These are phyloP conservation scores for Penicillium canariense DNA, from an alignment of 495 filamentous ascomycete species.

Conservation along the genomic window DNA sequence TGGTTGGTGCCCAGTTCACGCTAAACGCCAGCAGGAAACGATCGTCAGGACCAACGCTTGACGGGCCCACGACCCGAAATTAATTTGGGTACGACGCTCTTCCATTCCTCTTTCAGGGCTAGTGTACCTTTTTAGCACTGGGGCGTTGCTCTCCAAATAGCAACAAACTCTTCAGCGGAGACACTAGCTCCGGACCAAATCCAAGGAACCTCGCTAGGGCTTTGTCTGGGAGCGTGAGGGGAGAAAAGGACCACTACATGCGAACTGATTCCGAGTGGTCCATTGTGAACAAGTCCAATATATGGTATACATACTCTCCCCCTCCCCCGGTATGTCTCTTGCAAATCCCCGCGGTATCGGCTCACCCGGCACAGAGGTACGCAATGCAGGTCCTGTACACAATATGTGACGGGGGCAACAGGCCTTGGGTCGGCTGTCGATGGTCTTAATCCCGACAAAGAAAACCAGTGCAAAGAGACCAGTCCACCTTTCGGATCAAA, in stretches of 20 bases:
- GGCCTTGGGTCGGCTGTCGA: background rate
- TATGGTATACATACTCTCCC: background rate
- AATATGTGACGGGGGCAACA: background rate
- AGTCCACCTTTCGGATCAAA: slow-evolving; percentile 2
- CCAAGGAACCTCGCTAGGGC: too few relatives aligned
- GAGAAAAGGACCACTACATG: background rate
- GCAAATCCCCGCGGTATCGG: background rate
- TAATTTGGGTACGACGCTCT: background rate
- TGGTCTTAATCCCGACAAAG: background rate
- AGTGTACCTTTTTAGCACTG: background rate
- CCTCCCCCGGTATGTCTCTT: background rate
- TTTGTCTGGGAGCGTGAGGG: too few relatives aligned
- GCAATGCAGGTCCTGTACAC: background rate
- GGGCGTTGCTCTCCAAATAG: background rate
- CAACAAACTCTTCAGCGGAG: background rate
- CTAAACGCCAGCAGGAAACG: slow-evolving; percentile 11
- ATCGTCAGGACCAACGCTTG: slow-evolving; percentile 22
- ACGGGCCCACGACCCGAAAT: slow-evolving; percentile 5
- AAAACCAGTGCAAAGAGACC: slow-evolving; percentile 6
- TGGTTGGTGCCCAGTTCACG: background rate
- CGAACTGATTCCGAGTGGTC: slow-evolving; percentile 12
- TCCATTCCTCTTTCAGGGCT: slow-evolving; percentile 4
- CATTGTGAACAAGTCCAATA: slow-evolving; percentile 9
- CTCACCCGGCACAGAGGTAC: too few relatives aligned
- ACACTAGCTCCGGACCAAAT: too few relatives aligned